A percentile compares a stretch with the other conserved stretches of the same genome.
Conservation (phyloP, 1,139 yeast species). For the Chernovozyma sophiae-reginae region DNA sequence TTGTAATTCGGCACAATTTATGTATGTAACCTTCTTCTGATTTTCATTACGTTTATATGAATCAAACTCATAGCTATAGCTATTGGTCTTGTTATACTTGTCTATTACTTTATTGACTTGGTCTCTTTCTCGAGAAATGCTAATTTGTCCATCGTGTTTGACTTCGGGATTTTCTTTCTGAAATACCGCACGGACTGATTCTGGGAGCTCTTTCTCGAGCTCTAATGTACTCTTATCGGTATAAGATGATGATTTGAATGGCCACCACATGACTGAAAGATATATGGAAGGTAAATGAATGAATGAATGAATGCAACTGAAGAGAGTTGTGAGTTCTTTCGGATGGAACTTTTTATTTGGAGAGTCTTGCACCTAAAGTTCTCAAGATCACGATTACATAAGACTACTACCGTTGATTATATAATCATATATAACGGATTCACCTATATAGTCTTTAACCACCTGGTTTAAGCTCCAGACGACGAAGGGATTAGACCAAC, state of each 20-base stretch:
- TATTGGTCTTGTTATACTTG: not conserved
- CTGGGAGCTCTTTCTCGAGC: constrained; percentile 30
- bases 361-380: too few relatives aligned
- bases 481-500: too few relatives aligned
- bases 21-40: constrained; percentile 21
- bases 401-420: too few relatives aligned
- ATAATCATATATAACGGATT: too few relatives aligned
- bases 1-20: constrained; percentile 44
- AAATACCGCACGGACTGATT: constrained; percentile 27
- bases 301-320: too few relatives aligned
- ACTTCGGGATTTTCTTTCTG: constrained; percentile 28
- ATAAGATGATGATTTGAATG: constrained; percentile 13
- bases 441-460: too few relatives aligned
- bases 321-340: too few relatives aligned
- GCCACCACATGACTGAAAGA: constrained; percentile 22
- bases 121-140: constrained; percentile 11
- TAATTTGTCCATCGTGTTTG: constrained; percentile 23
- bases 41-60: constrained; percentile 29
- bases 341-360: too few relatives aligned
- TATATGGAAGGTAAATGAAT: too few relatives aligned
- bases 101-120: not conserved
- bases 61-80: constrained; percentile 27
- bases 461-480: too few relatives aligned
- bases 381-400: too few relatives aligned
- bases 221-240: constrained; percentile 20